These are phyloP conservation scores for Termitomyces sp. DNA, from an alignment of 768 basidiomycete species.

Conservation along the genomic window DNA sequence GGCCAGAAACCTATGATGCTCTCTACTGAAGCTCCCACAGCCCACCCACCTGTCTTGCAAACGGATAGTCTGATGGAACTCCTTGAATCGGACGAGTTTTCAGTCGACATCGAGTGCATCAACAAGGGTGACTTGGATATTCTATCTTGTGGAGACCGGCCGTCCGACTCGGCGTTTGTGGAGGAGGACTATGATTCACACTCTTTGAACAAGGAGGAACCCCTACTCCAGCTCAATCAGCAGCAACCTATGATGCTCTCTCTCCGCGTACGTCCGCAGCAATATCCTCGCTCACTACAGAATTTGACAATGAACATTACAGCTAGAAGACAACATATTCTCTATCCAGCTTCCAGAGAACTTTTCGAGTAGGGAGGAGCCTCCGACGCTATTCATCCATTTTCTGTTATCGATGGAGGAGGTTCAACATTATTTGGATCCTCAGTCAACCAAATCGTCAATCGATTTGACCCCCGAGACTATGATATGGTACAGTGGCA, in stretches of 20 bases:
- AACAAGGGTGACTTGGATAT: not conserved
- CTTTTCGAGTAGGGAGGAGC: not conserved
- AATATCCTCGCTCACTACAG: not conserved
- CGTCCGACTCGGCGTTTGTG: no score
- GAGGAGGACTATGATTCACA: not conserved
- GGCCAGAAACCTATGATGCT: not conserved
- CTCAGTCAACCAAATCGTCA: not conserved
- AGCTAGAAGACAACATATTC: not conserved
- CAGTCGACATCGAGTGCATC: not conserved
- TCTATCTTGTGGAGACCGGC: not conserved
- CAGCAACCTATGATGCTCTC: not conserved
- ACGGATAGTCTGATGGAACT: not conserved
- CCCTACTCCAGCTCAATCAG: not conserved
- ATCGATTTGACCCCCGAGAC: not conserved
- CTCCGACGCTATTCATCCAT: not conserved
- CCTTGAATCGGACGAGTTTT: not conserved
- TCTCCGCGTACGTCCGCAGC: not conserved
- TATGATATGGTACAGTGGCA: not conserved
- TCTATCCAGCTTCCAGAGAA: not conserved
- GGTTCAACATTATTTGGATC: not conserved
- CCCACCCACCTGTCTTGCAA: not conserved
- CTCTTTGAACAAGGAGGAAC: not conserved
- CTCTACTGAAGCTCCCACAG: not conserved
- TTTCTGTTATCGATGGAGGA: not conserved
- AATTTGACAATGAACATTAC: not conserved